phyloP scores from a whole-genome alignment of 225 moss, liverwort and hornwort species.

The Polytrichum commune region DNA sequence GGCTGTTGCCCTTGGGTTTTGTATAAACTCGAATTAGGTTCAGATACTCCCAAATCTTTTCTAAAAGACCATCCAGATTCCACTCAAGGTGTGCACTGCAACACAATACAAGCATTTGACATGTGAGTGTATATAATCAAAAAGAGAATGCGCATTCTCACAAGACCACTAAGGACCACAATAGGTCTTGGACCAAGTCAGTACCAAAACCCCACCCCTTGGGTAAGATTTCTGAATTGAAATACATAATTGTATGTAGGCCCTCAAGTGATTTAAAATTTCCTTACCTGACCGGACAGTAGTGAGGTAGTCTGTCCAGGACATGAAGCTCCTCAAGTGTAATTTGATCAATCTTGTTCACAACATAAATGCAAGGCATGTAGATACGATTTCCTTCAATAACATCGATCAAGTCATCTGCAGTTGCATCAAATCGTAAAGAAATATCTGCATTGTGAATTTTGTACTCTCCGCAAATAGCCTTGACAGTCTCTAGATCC shows the following conservation, averaged over 20 bases:
- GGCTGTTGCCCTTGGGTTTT: conserved; percentile 84
- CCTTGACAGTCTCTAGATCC: conserved; percentile 93
- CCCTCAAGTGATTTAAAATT: background rate
- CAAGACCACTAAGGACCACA: no score
- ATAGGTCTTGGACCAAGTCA: background rate
- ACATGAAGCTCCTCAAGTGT: conserved; percentile 88
- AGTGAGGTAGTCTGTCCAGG: conserved; percentile 82
- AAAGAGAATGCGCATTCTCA: no score
- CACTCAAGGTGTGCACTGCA: conserved; percentile 90
- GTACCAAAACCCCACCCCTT: background rate
- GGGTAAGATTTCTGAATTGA: background rate
- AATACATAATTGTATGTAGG: no score
- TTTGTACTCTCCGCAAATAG: conserved; percentile 91
- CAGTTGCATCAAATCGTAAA: conserved; percentile 80
- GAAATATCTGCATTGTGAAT: conserved; percentile 94
- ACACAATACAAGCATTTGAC: background rate
- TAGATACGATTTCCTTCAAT: conserved; percentile 92
- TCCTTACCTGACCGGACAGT: conserved; percentile 79
- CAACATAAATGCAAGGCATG: conserved; percentile 93
- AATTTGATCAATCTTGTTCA: conserved; percentile 96
- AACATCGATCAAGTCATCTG: conserved; percentile 91
- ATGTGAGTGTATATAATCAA: no score
- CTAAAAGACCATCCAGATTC: conserved; percentile 91
- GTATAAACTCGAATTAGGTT: conserved; percentile 90
- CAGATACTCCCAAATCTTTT: conserved; percentile 92